Base-by-base conservation (phyloP, 257 asterid species). In the Lycium barbarum region DNA sequence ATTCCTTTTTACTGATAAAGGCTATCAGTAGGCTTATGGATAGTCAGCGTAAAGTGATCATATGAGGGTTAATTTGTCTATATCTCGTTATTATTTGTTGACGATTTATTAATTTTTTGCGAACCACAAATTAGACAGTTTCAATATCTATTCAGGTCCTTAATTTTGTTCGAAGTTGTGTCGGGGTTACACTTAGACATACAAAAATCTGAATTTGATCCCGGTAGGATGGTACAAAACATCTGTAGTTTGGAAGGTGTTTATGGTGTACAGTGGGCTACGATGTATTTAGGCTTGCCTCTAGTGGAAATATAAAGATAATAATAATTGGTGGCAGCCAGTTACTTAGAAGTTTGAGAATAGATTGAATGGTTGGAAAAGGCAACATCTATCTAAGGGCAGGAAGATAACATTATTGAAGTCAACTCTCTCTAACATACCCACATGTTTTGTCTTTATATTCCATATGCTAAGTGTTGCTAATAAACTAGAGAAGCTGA, bases 91-190 rank as follows among this genome's bases (percentile, higher is more conserved):
- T 68, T 68, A 36, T 68, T 15, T 68, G 78, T 7, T 17, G 78
- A 68, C 22, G 13, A 33, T 67, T 5, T 13, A 6, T 67, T 33
- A 66, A 67, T 35, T 67, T 0, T 1, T 35, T 67, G 20, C 1
- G 6, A 67, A 35, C 74, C 47, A 13, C 74, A 67, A 67, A 35
- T 36, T 67, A 35, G 74, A 67, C 74, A 13, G 47, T 35, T 67
- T 40, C 20, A 67, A 35, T 67, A 67, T 36, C 22, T 15, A 35
- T 68, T 68, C 76, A 68, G 49, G 76, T 36, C 51, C 49, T 68
- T 68, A 36, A 67, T 67, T 66, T 66, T n/a, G 74, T 66, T 33
- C 33, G 74, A 36, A 7, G 76, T 67, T 67, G 47, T 67, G 47
- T 67, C 20, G 12, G 76, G 76, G 76, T 67, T 67, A 36, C 51